A percentile compares a stretch with the other conserved stretches of the same genome.
Conservation (phyloP, 2,329 filamentous ascomycete species). For the Aspergillus uvarum region DNA sequence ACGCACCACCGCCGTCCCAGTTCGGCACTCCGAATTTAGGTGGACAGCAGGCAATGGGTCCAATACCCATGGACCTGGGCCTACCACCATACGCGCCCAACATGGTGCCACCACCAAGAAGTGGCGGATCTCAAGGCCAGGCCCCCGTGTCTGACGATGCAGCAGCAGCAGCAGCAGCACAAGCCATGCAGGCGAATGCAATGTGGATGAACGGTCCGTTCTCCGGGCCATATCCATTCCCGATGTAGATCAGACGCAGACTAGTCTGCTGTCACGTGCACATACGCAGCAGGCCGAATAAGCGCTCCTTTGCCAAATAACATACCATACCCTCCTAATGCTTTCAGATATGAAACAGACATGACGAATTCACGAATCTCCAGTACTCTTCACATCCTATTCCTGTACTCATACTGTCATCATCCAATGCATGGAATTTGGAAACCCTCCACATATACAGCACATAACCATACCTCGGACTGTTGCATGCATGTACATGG, state of each 20-base stretch:
- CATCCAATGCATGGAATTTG: too few relatives aligned
- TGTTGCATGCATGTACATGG: too few relatives aligned
- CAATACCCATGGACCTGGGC: not conserved
- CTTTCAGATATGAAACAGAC: not conserved
- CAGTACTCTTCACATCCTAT: too few relatives aligned
- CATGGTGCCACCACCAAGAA: not conserved
- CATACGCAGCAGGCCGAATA: too few relatives aligned
- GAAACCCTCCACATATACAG: too few relatives aligned
- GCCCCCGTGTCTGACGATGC: not conserved
- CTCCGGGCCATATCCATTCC: not conserved
- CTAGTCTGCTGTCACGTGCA: not conserved
- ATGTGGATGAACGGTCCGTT: slow-evolving; percentile 12
- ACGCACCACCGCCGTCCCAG: not conserved
- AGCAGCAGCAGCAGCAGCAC: not conserved
- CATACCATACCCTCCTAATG: too few relatives aligned
- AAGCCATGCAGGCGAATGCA: not conserved
- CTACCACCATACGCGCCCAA: not conserved
- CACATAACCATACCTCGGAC: too few relatives aligned
- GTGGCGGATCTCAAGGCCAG: not conserved
- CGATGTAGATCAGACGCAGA: not conserved
- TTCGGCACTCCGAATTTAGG: not conserved
- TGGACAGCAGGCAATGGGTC: not conserved
- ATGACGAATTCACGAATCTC: not conserved
- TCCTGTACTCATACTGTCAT: too few relatives aligned
- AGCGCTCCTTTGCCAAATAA: too few relatives aligned